Percentiles rank a stretch among this genome's conserved stretches.
Conservation (phyloP, 768 basidiomycete species). For the Lentinus brumalis region DNA sequence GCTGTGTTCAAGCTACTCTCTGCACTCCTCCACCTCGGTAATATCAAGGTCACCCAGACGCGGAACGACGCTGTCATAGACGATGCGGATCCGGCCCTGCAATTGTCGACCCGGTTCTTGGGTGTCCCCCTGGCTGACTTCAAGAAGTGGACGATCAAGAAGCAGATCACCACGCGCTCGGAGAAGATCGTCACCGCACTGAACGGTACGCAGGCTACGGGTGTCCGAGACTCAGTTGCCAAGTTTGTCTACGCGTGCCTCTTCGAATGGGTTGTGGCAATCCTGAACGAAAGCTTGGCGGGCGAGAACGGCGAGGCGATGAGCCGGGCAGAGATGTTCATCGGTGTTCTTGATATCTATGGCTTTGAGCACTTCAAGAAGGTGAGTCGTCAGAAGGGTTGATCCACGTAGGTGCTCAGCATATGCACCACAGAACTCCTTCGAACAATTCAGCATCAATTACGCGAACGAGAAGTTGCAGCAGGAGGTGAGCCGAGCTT, state of each 20-base stretch:
- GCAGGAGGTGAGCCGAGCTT: constrained; percentile 75
- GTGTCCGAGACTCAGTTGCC: constrained; percentile 94
- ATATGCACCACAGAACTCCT: constrained; percentile 63
- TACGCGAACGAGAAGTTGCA: constrained; percentile 99
- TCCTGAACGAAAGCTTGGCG: constrained; percentile 95
- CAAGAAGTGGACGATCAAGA: constrained; percentile 99
- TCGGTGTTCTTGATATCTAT: constrained; percentile 97
- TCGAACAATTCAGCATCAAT: constrained; percentile 99
- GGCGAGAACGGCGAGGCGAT: constrained; percentile 94
- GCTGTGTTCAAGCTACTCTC: constrained; percentile 94
- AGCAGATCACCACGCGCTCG: constrained; percentile 90
- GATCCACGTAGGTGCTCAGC: not conserved
- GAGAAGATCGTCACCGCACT: constrained; percentile 94
- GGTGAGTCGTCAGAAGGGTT: constrained; percentile 39
- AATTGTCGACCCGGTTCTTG: constrained; percentile 84
- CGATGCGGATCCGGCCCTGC: constrained; percentile 78
- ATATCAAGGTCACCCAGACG: constrained; percentile 84
- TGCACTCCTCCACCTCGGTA: constrained; percentile 94
- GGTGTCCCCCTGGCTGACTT: constrained; percentile 91
- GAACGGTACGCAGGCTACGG: constrained; percentile 85
- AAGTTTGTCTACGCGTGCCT: constrained; percentile 99
- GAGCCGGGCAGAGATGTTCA: constrained; percentile 94
- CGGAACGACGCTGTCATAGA: constrained; percentile 84
- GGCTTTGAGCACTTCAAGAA: constrained; percentile 98
- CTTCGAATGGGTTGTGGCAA: constrained; percentile 98